phyloP scores from a whole-genome alignment of 192 early-diverging fungal species.

The Linnemannia zychae region DNA sequence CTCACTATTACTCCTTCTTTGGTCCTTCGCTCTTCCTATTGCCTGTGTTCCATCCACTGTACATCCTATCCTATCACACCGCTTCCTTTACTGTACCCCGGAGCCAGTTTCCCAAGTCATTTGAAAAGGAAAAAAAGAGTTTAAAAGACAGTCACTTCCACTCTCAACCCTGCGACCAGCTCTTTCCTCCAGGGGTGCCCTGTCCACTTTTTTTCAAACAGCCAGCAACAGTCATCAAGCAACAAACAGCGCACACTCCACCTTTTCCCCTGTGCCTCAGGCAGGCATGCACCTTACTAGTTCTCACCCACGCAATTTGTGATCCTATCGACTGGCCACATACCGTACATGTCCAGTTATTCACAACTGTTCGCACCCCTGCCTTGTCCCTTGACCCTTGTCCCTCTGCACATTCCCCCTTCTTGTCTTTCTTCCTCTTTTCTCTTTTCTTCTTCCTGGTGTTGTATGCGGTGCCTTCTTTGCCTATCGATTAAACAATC shows the following conservation, averaged over 20 bases:
- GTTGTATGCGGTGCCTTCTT: background rate
- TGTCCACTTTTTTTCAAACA: background rate
- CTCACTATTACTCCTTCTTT: background rate
- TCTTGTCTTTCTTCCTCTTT: background rate
- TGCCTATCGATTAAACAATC: background rate
- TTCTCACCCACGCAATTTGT: background rate
- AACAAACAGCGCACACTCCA: background rate
- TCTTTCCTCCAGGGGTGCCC: background rate
- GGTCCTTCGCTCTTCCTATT: background rate
- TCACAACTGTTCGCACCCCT: background rate
- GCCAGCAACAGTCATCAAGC: too few species aligned
- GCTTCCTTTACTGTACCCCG: background rate
- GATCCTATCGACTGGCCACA: background rate
- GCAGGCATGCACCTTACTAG: background rate
- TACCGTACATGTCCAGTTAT: background rate
- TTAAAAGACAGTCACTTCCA: background rate
- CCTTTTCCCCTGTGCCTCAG: background rate
- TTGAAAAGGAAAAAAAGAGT: background rate
- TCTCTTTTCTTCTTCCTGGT: background rate
- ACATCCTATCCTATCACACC: background rate
- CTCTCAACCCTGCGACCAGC: background rate
- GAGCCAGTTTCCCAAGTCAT: background rate
- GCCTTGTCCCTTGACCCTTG: too few species aligned
- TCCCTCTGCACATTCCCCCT: too few species aligned
- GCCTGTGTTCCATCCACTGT: constrained; percentile 5